Percentiles rank a stretch among this genome's conserved stretches.
Conservation (phyloP, 2,329 filamentous ascomycete genomes). For the Verticillium zaregamsianum region DNA sequence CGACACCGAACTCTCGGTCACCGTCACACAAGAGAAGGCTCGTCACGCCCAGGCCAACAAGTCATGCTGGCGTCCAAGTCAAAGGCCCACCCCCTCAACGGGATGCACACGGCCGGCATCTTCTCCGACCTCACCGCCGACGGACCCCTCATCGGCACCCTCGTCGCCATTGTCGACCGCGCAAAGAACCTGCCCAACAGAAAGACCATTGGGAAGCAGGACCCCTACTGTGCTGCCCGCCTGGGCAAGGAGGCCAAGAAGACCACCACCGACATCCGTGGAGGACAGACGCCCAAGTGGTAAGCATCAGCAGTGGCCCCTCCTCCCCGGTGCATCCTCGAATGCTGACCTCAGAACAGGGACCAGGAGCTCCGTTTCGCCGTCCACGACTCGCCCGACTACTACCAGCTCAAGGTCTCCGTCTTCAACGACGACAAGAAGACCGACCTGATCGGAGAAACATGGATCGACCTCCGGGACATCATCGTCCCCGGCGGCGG, state of each 20-base stretch:
- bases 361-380: slow-evolving; percentile 95
- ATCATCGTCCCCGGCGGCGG: slow-evolving; percentile 84
- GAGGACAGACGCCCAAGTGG: slow-evolving; percentile 95
- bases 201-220: slow-evolving; percentile 97
- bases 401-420: slow-evolving; percentile 91
- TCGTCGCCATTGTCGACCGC: slow-evolving; percentile 87
- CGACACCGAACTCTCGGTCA: neutral
- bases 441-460: slow-evolving; percentile 93
- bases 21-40: neutral
- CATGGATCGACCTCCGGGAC: slow-evolving; percentile 77
- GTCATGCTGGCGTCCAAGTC: slow-evolving; percentile 46
- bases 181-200: slow-evolving; percentile 96
- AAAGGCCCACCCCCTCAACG: slow-evolving; percentile 53
- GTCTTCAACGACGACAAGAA: slow-evolving; percentile 98
- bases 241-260: slow-evolving; percentile 97
- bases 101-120: slow-evolving; percentile 83
- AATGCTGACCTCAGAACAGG: slow-evolving; percentile 49
- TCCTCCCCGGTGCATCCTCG: neutral
- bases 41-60: slow-evolving; percentile 6
- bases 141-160: slow-evolving; percentile 86
- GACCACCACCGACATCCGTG: slow-evolving; percentile 88
- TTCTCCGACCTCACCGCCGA: slow-evolving; percentile 92
- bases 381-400: slow-evolving; percentile 94
- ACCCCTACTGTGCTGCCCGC: slow-evolving; percentile 91
- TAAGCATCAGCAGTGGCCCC: slow-evolving; percentile 35